These are phyloP conservation scores for Aspergillus fijiensis DNA, from an alignment of 2,329 filamentous ascomycete species.

Conservation along the genomic window DNA sequence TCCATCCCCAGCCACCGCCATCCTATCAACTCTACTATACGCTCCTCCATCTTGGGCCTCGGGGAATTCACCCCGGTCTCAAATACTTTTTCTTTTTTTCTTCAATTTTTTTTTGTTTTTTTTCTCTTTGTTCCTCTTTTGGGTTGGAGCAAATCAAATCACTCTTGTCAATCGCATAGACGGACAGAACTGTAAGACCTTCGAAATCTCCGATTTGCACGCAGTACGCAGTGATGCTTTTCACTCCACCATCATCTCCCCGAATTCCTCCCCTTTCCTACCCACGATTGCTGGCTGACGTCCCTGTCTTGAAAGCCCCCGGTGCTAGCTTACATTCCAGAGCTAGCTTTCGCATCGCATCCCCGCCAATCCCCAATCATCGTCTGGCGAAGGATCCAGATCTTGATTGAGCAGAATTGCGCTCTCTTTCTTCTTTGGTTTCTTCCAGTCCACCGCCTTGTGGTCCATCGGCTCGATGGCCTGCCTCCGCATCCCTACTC, in stretches of 20 bases:
- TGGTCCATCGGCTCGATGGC: slow-evolving; percentile 20
- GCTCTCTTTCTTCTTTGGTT: slow-evolving; percentile 15
- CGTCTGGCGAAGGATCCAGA: slow-evolving; percentile 6
- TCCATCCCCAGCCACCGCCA: slow-evolving; percentile 25
- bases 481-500: slow-evolving; percentile 16
- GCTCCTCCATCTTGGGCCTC: background rate
- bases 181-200: background rate
- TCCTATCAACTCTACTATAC: slow-evolving; percentile 1
- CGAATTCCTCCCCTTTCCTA: background rate
- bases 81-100: background rate
- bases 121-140: background rate
- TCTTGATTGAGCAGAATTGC: slow-evolving; percentile 13
- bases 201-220: background rate
- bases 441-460: slow-evolving; percentile 16
- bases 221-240: background rate
- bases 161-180: background rate
- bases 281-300: slow-evolving; percentile 8
- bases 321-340: slow-evolving; percentile 23
- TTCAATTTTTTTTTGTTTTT: slow-evolving; percentile 1
- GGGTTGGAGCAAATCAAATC: slow-evolving; percentile 1
- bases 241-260: background rate
- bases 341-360: slow-evolving; percentile 15
- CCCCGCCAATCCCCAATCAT: slow-evolving; percentile 19
- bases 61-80: background rate
- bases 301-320: slow-evolving; percentile 6